Conservation (phyloP, 768 basidiomycete species). For the Lentinula guzmanii region DNA sequence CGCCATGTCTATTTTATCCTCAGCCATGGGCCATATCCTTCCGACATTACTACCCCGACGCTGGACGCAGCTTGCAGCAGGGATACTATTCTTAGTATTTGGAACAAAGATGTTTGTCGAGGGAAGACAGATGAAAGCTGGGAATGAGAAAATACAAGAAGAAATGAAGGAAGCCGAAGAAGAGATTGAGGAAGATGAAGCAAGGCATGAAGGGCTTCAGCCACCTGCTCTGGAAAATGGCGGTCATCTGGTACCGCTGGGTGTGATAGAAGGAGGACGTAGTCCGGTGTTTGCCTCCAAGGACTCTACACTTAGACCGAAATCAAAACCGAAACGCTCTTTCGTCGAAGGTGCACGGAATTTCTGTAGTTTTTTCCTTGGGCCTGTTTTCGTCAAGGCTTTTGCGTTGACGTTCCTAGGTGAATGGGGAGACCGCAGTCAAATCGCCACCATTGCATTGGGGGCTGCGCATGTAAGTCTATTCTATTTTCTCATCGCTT, state of each 20-base stretch:
- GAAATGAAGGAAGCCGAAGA: slow-evolving; percentile 97
- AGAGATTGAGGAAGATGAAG: slow-evolving; percentile 84
- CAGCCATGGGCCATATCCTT: slow-evolving; percentile 88
- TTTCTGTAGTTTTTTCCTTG: slow-evolving; percentile 75
- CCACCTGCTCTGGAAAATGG: slow-evolving; percentile 9
- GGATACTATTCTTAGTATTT: slow-evolving; percentile 83
- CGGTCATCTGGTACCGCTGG: slow-evolving; percentile 53
- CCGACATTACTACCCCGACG: slow-evolving; percentile 72
- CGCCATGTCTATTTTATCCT: slow-evolving; percentile 91
- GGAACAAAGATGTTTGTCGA: slow-evolving; percentile 88
- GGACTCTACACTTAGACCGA: not conserved
- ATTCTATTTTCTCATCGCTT: not conserved
- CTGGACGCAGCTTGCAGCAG: slow-evolving; percentile 71
- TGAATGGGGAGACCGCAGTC: slow-evolving; percentile 98
- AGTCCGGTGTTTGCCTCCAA: slow-evolving; percentile 10
- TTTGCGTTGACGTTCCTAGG: slow-evolving; percentile 97
- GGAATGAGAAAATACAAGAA: slow-evolving; percentile 79
- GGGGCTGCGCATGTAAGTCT: slow-evolving; percentile 84
- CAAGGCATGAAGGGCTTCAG: slow-evolving; percentile 34
- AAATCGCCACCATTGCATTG: slow-evolving; percentile 94
- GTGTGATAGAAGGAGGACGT: slow-evolving; percentile 71
- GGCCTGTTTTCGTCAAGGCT: slow-evolving; percentile 92
- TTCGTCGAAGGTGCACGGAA: slow-evolving; percentile 66
- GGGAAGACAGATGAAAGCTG: slow-evolving; percentile 71
- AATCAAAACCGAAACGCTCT: slow-evolving; percentile 12